Evolutionary conservation across 2,329 filamentous ascomycete genomes (phyloP).

Genomic region (Paecilomyces formosus): DNA sequence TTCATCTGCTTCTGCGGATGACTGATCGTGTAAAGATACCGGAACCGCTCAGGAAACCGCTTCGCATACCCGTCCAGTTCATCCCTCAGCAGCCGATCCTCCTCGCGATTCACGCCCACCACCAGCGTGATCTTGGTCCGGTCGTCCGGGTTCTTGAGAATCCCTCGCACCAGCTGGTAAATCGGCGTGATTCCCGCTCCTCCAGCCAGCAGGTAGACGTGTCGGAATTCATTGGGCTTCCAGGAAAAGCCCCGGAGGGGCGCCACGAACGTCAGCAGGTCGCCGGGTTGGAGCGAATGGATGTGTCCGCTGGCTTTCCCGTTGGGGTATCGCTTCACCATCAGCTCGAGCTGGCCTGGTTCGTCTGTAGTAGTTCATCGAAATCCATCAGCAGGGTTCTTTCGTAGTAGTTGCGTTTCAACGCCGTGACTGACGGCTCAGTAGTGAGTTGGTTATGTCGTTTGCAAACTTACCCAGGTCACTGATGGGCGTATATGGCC

Average conservation of each 20-base stretch:
- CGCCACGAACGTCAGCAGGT: slow-evolving; percentile 51
- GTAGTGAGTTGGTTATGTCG: too few species aligned
- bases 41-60: slow-evolving; percentile 49
- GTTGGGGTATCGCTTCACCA: slow-evolving; percentile 61
- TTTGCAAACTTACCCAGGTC: slow-evolving; percentile 35
- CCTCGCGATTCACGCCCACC: slow-evolving; percentile 58
- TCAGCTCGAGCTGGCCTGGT: slow-evolving; percentile 53
- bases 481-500: slow-evolving; percentile 61
- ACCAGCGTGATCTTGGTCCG: slow-evolving; percentile 57
- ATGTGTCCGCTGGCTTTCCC: slow-evolving; percentile 59
- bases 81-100: slow-evolving; percentile 52
- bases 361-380: slow-evolving; percentile 35
- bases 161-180: slow-evolving; percentile 56
- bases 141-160: slow-evolving; percentile 55
- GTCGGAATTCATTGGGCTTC: slow-evolving; percentile 41
- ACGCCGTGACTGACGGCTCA: too few species aligned
- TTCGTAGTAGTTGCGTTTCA: too few species aligned
- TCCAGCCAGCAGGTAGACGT: slow-evolving; percentile 61
- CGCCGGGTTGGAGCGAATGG: slow-evolving; percentile 58
- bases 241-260: slow-evolving; percentile 50
- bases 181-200: slow-evolving; percentile 67
- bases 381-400: background rate
- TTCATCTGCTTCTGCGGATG: slow-evolving; percentile 29
- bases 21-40: slow-evolving; percentile 52
- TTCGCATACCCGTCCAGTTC: slow-evolving; percentile 49